Evolutionary conservation across 2,329 filamentous ascomycete species (phyloP).

Genomic region (Canariomyces notabilis): DNA sequence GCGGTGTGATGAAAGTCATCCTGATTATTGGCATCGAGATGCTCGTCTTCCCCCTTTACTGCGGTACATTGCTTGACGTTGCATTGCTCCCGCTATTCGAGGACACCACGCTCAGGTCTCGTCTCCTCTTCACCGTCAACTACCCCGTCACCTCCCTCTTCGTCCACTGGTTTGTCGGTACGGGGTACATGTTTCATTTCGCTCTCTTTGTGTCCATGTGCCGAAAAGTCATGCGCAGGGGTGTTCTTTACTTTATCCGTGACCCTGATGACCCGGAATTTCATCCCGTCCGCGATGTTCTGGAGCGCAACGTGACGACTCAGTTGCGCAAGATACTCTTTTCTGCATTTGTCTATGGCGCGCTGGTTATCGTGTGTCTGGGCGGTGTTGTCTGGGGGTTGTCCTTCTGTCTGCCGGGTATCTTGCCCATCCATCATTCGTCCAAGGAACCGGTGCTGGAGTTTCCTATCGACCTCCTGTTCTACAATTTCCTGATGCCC

Average conservation of each 20-base stretch:
- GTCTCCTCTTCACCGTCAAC: conserved; percentile 69
- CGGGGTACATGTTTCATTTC: conserved; percentile 99
- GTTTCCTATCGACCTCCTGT: conserved; percentile 87
- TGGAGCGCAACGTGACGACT: conserved; percentile 86
- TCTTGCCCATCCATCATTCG: conserved; percentile 90
- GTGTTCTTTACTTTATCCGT: conserved; percentile 95
- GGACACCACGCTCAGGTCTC: conserved; percentile 68
- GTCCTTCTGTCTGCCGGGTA: conserved; percentile 57
- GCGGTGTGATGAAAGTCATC: conserved; percentile 95
- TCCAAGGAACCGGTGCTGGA: conserved; percentile 89
- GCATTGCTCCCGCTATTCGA: conserved; percentile 88
- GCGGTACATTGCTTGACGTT: conserved; percentile 81
- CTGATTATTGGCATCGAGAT: conserved; percentile 99
- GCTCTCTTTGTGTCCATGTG: conserved; percentile 99
- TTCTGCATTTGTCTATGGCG: conserved; percentile 91
- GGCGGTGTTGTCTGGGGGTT: conserved; percentile 96
- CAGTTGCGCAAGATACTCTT: conserved; percentile 96
- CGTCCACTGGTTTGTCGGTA: conserved; percentile 97
- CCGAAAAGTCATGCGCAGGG: conserved; percentile 91
- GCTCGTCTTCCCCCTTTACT: conserved; percentile 95
- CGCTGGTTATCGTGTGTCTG: conserved; percentile 84
- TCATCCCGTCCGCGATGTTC: conserved; percentile 91
- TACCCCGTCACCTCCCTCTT: conserved; percentile 89
- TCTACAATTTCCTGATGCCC: conserved; percentile 96
- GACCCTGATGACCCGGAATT: conserved; percentile 98